These are phyloP conservation scores for Oryza coarctata DNA, from an alignment of 176 grass and related monocot genomes.

Conservation along the genomic window DNA sequence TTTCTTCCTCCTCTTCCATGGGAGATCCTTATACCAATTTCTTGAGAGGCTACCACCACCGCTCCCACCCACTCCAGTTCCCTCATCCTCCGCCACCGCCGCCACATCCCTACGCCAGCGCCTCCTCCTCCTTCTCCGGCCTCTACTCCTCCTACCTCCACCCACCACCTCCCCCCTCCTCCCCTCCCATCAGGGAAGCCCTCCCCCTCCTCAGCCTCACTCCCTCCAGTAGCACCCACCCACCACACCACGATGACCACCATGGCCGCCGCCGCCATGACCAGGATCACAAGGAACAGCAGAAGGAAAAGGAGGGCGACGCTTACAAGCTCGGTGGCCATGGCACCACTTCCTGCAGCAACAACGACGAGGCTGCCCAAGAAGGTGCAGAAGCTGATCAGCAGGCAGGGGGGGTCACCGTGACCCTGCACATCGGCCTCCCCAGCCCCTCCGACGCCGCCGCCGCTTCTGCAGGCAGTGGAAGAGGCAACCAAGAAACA, in stretches of 20 bases:
- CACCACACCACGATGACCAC: background rate
- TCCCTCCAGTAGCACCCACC: constrained; percentile 6
- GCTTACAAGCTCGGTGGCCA: background rate
- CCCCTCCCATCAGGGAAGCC: constrained; percentile 69
- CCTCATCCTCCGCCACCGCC: constrained; percentile 25
- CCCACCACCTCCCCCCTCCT: constrained; percentile 35
- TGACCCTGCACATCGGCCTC: constrained; percentile 76
- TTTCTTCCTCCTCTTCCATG: constrained; percentile 38
- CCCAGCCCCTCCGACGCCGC: constrained; percentile 28
- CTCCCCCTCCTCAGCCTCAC: constrained; percentile 71
- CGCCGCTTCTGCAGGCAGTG: background rate
- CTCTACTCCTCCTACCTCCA: constrained; percentile 38
- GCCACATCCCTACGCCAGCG: background rate
- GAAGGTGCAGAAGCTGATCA: constrained; percentile 1
- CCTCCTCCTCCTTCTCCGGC: constrained; percentile 15
- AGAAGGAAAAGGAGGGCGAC: background rate
- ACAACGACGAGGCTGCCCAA: background rate
- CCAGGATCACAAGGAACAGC: constrained; percentile 4
- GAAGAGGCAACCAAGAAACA: background rate
- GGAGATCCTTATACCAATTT: constrained; percentile 60
- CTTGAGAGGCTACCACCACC: constrained; percentile 44
- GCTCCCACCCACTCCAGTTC: constrained; percentile 30
- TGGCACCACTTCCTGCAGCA: background rate
- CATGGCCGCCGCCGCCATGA: background rate
- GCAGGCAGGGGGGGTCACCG: constrained; percentile 54